Conservation (phyloP, 2,329 filamentous ascomycete genomes). For the Alternaria conjuncta region DNA sequence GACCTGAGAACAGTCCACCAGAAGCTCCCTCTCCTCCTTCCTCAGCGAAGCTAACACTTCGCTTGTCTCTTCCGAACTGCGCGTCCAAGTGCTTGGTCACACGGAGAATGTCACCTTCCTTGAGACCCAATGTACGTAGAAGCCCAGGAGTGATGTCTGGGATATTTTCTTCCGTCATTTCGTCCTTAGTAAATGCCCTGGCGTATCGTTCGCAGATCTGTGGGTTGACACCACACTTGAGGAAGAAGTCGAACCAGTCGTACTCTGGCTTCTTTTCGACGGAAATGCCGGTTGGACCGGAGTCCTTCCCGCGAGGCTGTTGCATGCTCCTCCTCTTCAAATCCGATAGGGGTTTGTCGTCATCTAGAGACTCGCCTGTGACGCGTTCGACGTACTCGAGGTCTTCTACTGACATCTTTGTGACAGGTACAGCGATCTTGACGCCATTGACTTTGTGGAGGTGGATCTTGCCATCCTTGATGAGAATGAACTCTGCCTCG, state of each 20-base stretch:
- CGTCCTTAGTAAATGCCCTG: slow-evolving; percentile 85
- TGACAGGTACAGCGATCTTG: slow-evolving; percentile 94
- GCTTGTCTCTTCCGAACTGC: slow-evolving; percentile 72
- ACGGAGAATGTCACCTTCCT: slow-evolving; percentile 95
- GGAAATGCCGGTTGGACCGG: slow-evolving; percentile 63
- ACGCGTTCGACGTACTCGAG: slow-evolving; percentile 90
- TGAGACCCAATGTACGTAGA: slow-evolving; percentile 86
- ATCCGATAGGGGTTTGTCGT: slow-evolving; percentile 91
- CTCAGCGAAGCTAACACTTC: slow-evolving; percentile 63
- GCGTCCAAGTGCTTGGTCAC: slow-evolving; percentile 88
- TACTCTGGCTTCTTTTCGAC: slow-evolving; percentile 77
- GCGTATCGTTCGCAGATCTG: slow-evolving; percentile 95
- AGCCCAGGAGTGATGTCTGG: slow-evolving; percentile 86
- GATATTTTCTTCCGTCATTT: slow-evolving; percentile 93
- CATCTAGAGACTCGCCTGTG: slow-evolving; percentile 86
- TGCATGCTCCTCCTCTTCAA: slow-evolving; percentile 64
- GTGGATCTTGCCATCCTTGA: slow-evolving; percentile 96
- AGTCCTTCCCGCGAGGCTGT: slow-evolving; percentile 56
- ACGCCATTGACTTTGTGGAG: slow-evolving; percentile 97
- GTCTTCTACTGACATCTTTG: slow-evolving; percentile 95
- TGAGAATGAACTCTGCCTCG: slow-evolving; percentile 92
- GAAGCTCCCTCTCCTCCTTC: slow-evolving; percentile 67
- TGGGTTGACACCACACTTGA: slow-evolving; percentile 88
- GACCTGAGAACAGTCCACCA: slow-evolving; percentile 86
- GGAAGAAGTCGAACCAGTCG: slow-evolving; percentile 99